Percentiles rank a stretch among this genome's conserved stretches.
Evolutionary conservation across 129 eudicot genomes (phyloP).

Genomic region (Erigeron canadensis): DNA sequence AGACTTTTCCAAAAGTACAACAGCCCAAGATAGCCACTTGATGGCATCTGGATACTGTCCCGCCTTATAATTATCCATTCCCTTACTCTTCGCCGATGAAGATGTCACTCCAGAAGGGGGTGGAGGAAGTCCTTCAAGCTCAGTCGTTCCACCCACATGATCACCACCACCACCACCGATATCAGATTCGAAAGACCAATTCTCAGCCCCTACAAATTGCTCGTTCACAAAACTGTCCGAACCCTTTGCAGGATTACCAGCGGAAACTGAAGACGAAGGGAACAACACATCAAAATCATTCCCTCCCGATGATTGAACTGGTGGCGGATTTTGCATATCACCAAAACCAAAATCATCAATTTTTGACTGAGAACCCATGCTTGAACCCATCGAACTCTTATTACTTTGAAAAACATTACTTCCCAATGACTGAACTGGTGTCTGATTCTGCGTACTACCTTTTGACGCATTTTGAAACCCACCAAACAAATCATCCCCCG

Average conservation of each 20-base stretch:
- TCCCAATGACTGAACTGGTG: slow-evolving; percentile 40
- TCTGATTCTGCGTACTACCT: slow-evolving; percentile 42
- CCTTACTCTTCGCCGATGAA: slow-evolving; percentile 76
- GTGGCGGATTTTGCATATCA: slow-evolving; percentile 33
- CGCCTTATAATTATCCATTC: slow-evolving; percentile 86
- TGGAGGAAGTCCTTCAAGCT: slow-evolving; percentile 98
- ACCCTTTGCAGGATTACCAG: slow-evolving; percentile 36
- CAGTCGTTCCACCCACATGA: slow-evolving; percentile 72
- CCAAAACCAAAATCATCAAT: slow-evolving; percentile 34
- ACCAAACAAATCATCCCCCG: slow-evolving; percentile 55
- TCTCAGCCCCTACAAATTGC: slow-evolving; percentile 71
- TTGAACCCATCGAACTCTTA: slow-evolving; percentile 10
- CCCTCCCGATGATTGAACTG: slow-evolving; percentile 40
- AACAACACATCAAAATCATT: slow-evolving; percentile 69
- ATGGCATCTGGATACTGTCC: slow-evolving; percentile 98
- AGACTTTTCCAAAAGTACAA: slow-evolving; percentile 66
- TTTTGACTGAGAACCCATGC: slow-evolving; percentile 23
- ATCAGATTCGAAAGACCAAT: slow-evolving; percentile 63
- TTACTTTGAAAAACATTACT: slow-evolving; percentile 20
- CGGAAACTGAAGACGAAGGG: slow-evolving; percentile 40
- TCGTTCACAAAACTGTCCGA: slow-evolving; percentile 38
- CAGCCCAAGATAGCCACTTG: slow-evolving; percentile 98
- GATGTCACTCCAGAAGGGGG: slow-evolving; percentile 88
- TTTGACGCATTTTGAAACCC: slow-evolving; percentile 60
- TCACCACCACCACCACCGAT: slow-evolving; percentile 66